These are phyloP conservation scores for Pseudozyma sp. DNA, from an alignment of 1,284 basidiomycete species.

Conservation along the genomic window DNA sequence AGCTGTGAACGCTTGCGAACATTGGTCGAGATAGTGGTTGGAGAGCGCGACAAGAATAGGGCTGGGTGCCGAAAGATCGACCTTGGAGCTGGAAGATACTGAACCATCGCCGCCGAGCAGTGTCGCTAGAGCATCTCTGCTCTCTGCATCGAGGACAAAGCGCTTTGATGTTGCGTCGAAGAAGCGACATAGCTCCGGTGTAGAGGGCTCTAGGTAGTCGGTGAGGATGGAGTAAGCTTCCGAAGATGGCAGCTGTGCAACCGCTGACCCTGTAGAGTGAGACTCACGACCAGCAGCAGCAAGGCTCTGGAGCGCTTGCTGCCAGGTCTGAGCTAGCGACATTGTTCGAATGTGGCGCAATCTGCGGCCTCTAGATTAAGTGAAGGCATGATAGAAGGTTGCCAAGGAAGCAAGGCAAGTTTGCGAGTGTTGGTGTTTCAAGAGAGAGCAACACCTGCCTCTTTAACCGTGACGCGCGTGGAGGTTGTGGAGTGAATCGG, in stretches of 20 bases:
- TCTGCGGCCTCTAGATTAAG: background rate
- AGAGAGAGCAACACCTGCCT: slow-evolving; percentile 22
- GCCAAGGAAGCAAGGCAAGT: background rate
- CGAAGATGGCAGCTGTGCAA: slow-evolving; percentile 7
- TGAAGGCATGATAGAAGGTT: background rate
- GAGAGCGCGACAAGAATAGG: slow-evolving; percentile 32
- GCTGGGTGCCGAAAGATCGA: slow-evolving; percentile 15
- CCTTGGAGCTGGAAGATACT: slow-evolving; percentile 27
- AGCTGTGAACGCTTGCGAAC: slow-evolving; percentile 1
- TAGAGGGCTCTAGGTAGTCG: slow-evolving; percentile 19
- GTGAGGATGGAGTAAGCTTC: slow-evolving; percentile 23
- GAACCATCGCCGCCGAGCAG: slow-evolving; percentile 13
- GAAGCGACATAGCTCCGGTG: slow-evolving; percentile 17
- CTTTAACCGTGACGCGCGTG: slow-evolving; percentile 16
- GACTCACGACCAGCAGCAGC: background rate
- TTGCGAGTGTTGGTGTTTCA: slow-evolving; percentile 17
- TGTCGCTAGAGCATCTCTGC: background rate
- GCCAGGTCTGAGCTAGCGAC: slow-evolving; percentile 29
- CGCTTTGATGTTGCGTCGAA: background rate
- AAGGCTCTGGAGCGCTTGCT: slow-evolving; percentile 26
- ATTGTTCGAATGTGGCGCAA: slow-evolving; percentile 3
- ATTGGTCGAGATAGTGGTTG: slow-evolving; percentile 23
- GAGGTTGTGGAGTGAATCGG: slow-evolving; percentile 2
- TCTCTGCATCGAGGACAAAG: slow-evolving; percentile 1
- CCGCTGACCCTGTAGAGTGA: background rate